phyloP scores from a whole-genome alignment of 2,329 filamentous ascomycete species.

The Apiospora hydei region DNA sequence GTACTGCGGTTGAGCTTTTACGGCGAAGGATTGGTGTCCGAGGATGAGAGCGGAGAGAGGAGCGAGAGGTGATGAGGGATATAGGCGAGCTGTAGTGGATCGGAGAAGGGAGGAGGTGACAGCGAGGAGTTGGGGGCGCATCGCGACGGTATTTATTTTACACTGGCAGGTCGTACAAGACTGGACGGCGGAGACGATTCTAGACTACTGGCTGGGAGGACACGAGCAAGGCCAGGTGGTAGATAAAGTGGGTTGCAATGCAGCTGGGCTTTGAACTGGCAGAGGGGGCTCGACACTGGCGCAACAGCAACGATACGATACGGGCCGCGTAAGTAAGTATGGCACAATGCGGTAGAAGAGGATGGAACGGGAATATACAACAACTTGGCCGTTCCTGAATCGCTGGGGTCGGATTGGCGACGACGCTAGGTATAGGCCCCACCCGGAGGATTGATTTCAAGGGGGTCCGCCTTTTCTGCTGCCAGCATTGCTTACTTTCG shows the following conservation, averaged over 20 bases:
- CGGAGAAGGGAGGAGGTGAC: slow-evolving; percentile 18
- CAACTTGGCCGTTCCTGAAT: slow-evolving; percentile 2
- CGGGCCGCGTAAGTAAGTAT: slow-evolving; percentile 9
- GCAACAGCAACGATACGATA: background rate
- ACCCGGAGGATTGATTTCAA: slow-evolving; percentile 1
- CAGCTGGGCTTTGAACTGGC: background rate
- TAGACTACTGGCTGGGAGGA: background rate
- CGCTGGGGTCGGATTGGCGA: background rate
- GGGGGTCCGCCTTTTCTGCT: background rate
- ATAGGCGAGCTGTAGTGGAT: slow-evolving; percentile 15
- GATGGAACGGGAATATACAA: slow-evolving; percentile 11
- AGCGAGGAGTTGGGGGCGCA: slow-evolving; percentile 22
- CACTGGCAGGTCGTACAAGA: background rate
- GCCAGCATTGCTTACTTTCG: slow-evolving; percentile 2
- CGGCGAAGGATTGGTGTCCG: background rate
- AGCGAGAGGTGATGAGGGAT: background rate
- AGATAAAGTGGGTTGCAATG: background rate
- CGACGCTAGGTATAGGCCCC: background rate
- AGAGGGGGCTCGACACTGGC: background rate
- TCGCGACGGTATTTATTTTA: slow-evolving; percentile 23
- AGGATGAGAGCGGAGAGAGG: background rate
- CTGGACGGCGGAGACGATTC: slow-evolving; percentile 4
- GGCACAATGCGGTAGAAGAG: slow-evolving; percentile 6
- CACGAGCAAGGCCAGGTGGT: background rate
- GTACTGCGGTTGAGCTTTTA: slow-evolving; percentile 12